Base-by-base conservation (phyloP, 2,329 filamentous ascomycete species). In the Sarocladium oryzae region DNA sequence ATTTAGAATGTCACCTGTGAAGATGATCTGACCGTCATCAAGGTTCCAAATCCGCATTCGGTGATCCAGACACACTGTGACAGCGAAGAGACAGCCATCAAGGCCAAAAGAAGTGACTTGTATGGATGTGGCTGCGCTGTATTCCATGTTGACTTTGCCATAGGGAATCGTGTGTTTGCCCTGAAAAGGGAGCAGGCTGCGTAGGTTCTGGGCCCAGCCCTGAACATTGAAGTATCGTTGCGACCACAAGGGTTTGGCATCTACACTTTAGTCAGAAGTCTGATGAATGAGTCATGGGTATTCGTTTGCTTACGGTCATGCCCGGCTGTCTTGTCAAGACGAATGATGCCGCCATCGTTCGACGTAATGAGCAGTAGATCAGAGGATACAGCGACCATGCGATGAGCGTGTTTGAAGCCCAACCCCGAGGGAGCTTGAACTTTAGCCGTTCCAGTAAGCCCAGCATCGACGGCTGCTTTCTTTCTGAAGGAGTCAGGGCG, bases 51-150 rank as follows among this genome's bases (percentile, higher is more conserved):
- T 84, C 61, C 90, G 85, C 63, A 99, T 72, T 10, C 84, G 85
- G 64, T 99, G 91, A 59, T 99, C 91, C 54, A 99, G 74, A 56
- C 88, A 93, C 46, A 96, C 82, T 0, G 91, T 91, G 60, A 96
- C 88, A 2, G 80, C 73, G 57, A 81, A 84, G 1, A 75, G 68
- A 5, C 68, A 68, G 48, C 72, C 66, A 8, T 77, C 69, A 18
- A 77, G 64, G 3, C 76, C 78, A 54, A 81, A 66, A 24, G 70
- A 66, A 10, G 77, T 74, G 49, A 78, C 65, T 64, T 81, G 67
- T 56, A 81, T 77, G 4, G 86, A 84, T 1, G 82, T 83, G 3
- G 85, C 83, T 2, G 86, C 78, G 52, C 80, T 83, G 54, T 81
- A 71, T 55, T 90, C 85, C 66, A 88, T 77, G 54, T 82, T 82